Base-by-base conservation (phyloP, 129 eudicot genomes). In the Tanacetum coccineum region DNA sequence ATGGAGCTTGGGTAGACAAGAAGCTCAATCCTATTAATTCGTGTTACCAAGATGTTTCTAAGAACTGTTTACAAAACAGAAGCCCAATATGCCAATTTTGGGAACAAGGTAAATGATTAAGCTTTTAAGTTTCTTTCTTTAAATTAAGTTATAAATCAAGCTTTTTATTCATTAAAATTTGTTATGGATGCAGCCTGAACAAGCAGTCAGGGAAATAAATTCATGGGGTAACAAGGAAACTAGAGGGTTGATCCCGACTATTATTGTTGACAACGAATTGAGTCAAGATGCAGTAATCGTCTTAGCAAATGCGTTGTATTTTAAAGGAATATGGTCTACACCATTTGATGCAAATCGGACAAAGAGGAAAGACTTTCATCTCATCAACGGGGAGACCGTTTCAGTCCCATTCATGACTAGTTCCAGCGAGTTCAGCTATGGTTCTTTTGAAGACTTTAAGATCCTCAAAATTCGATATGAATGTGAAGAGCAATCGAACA, bases 241-340 rank as follows among this genome's bases (percentile, higher is more conserved):
- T 56, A 56, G 61, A 21, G 61, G 61, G 14, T 56, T 56, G 61
- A 56, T 56, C 32, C 60, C 60, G 28, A 20, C 60, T 14, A 55
- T 55, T 17, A 18, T 51, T 51, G 9, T 51, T 51, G 9, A 51
- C 0, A 6, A 7, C 10, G 60, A 21, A 1, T 3, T 55, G 60
- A 0, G 42, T 36, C 42, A 55, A 55, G 13, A 20, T n/a, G 60
- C 5, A 9, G 11, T 4, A 9, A 0, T 55, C 11, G 60, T 55
- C 13, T 20, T 18, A 2, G 61, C 61, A 13, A 56, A 21, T 21
- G 61, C 39, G 0, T 21, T 56, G 32, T 56, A 56, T 56, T 56
- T 56, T 21, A 56, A 56, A 20, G 61, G 61, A 22, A 19, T 56
- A 12, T 56, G 61, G 61, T 21, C 4, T 10, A 3, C 11, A 8